Evolutionary conservation across 805 yeast genomes (phyloP), one percentile per base, ranked within the genome.

Genomic region (Lipomyces kockii): DNA sequence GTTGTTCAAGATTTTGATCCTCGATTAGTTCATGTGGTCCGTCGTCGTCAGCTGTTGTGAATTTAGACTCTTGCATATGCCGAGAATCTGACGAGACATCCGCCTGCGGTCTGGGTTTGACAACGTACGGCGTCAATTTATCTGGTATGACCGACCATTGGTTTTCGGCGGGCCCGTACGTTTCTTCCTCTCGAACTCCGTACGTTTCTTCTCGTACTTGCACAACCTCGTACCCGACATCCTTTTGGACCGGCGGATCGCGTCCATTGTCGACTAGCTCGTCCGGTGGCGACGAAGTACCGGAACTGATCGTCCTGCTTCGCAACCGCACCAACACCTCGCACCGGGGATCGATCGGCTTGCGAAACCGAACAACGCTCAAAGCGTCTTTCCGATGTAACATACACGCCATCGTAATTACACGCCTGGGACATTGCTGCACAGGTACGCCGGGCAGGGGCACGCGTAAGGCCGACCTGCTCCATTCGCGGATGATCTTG

Each of bases 401-500:
- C 49, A 43, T 43, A 8, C 49, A n/a, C 11, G 22, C 9, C 22
- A 3, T 8, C 9, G 22, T 25, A 52, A 11, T 25, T 20, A 8
- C 14, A 14, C 55, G 55, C 14, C 55, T 25, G 55, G 34, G n/a
- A 12, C 55, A 52, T 25, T 3, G 17, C 34, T 25, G 55, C 12
- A 29, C 34, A 12, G 27, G 53, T 3, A n/a, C 22, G 27, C 27
- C 3, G 25, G 34, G 1, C 27, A 9, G 27, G 34, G 67, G 55
- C 29, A 49, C 64, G 11, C 17, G 51, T 54, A 56, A 20, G 3
- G 64, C 63, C 39, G 59, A 46, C 49, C 64, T 54, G 61, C 64
- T 56, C 61, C 46, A 56, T 25, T 35, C 62, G 53, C 67, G 64
- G 49, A 56, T 61, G 61, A 61, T 37, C 37, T 32, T 56, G 62